Percentiles rank a stretch among this genome's conserved stretches.
These are phyloP conservation scores for Nicotiana paniculata DNA, from an alignment of 257 asterid genomes.

Conservation along the genomic window DNA sequence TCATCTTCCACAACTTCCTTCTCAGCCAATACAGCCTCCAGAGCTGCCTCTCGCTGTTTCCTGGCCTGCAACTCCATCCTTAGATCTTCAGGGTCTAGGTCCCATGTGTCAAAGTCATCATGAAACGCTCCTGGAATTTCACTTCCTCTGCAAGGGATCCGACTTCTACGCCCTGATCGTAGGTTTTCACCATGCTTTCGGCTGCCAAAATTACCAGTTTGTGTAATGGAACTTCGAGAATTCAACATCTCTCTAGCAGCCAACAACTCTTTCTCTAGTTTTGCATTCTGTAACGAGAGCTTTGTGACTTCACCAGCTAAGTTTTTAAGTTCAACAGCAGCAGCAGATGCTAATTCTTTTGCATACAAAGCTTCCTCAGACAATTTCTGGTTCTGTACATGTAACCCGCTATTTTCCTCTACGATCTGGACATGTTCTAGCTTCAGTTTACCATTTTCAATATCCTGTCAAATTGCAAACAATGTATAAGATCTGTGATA, in stretches of 20 bases:
- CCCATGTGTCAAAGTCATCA: conserved; percentile 76
- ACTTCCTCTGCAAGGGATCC: conserved; percentile 44
- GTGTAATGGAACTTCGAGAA: conserved; percentile 44
- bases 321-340: conserved; percentile 89
- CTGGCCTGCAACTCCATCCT: conserved; percentile 89
- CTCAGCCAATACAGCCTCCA: conserved; percentile 86
- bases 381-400: conserved; percentile 80
- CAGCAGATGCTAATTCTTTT: conserved; percentile 98
- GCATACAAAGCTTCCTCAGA: conserved; percentile 97
- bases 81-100: conserved; percentile 70
- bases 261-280: conserved; percentile 69
- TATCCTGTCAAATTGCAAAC: conserved; percentile 44
- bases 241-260: conserved; percentile 53
- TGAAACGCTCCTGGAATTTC: conserved; percentile 45
- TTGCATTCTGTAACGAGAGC: conserved; percentile 73
- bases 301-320: conserved; percentile 95
- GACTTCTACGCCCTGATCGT: conserved; percentile 55
- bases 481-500: neutral
- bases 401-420: conserved; percentile 84
- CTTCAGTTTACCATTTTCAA: conserved; percentile 79
- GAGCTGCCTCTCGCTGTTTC: conserved; percentile 78
- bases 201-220: conserved; percentile 33
- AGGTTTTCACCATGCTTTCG: conserved; percentile 57
- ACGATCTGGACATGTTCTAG: conserved; percentile 64
- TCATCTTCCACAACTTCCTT: conserved; percentile 82